Conservation (phyloP, 106 monocot genomes). For the Dendrobium nobile region DNA sequence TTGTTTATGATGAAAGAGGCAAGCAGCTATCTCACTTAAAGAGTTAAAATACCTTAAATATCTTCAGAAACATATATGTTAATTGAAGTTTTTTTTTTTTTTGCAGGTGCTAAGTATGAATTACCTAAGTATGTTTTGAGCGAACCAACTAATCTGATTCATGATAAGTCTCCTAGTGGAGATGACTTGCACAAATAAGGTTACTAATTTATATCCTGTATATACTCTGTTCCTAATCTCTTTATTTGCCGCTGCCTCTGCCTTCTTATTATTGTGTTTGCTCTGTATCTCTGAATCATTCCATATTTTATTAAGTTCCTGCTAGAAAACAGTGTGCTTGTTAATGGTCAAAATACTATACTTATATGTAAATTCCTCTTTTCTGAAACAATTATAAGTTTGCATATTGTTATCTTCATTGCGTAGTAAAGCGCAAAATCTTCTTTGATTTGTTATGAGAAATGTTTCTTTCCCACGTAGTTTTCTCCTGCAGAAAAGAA, state of each 20-base stretch:
- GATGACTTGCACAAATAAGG: slow-evolving; percentile 4
- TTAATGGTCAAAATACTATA: too few species aligned
- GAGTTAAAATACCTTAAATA: neutral
- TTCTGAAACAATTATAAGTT: too few species aligned
- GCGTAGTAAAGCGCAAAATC: too few species aligned
- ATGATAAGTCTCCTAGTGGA: slow-evolving; percentile 9
- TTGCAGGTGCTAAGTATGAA: slow-evolving; percentile 68
- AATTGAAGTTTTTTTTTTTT: neutral
- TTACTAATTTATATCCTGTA: neutral
- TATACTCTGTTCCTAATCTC: neutral
- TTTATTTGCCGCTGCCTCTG: neutral
- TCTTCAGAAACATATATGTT: neutral
- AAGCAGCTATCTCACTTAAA: neutral
- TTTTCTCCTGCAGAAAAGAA: too few species aligned
- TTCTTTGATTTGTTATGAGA: too few species aligned
- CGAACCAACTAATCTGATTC: slow-evolving; percentile 58
- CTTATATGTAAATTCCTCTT: too few species aligned
- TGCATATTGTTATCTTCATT: too few species aligned
- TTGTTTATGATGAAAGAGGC: slow-evolving; percentile 68
- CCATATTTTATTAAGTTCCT: neutral
- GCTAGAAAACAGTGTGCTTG: neutral
- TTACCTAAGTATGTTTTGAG: slow-evolving; percentile 61
- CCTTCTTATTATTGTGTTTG: too few species aligned
- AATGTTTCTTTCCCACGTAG: too few species aligned
- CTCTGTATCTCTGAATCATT: too few species aligned